Evolutionary conservation across 805 yeast species (phyloP).

Genomic region (Myxozyma neotropica): DNA sequence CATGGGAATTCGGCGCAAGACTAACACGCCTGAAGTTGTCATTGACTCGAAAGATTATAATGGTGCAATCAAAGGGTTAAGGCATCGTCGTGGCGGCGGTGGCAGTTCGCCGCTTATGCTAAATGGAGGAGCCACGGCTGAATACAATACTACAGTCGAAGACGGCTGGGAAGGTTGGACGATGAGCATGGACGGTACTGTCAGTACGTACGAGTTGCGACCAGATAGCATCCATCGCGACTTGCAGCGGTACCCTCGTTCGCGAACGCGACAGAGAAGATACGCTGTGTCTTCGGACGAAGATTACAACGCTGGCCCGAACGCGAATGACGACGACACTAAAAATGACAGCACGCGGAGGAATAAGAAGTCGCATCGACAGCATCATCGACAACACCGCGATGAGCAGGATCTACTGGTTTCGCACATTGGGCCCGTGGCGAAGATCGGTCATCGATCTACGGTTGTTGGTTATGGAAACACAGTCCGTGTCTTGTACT

Average conservation of each 20-base stretch:
- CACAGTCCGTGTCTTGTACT: conserved; percentile 66
- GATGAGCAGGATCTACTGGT: conserved; percentile 42
- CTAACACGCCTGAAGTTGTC: neutral
- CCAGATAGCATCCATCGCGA: conserved; percentile 14
- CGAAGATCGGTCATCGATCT: conserved; percentile 75
- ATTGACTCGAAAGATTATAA: neutral
- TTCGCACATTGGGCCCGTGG: conserved; percentile 61
- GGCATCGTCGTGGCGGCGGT: neutral
- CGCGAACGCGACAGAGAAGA: conserved; percentile 3
- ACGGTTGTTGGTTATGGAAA: conserved; percentile 76
- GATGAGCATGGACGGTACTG: conserved; percentile 65
- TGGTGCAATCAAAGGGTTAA: neutral
- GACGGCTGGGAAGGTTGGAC: conserved; percentile 79
- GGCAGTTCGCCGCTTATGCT: neutral
- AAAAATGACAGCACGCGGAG: neutral
- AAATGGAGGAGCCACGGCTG: neutral
- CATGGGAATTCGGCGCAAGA: conserved; percentile 58
- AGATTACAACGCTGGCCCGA: conserved; percentile 7
- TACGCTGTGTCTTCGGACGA: conserved; percentile 17
- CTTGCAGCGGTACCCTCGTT: conserved; percentile 7
- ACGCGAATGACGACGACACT: neutral
- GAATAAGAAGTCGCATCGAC: neutral
- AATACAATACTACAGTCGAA: neutral
- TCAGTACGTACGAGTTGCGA: conserved; percentile 62
- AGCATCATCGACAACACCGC: conserved; percentile 7